Evolutionary conservation across 495 filamentous ascomycete genomes (phyloP).

Genomic region (Cenococcum geophilum): DNA sequence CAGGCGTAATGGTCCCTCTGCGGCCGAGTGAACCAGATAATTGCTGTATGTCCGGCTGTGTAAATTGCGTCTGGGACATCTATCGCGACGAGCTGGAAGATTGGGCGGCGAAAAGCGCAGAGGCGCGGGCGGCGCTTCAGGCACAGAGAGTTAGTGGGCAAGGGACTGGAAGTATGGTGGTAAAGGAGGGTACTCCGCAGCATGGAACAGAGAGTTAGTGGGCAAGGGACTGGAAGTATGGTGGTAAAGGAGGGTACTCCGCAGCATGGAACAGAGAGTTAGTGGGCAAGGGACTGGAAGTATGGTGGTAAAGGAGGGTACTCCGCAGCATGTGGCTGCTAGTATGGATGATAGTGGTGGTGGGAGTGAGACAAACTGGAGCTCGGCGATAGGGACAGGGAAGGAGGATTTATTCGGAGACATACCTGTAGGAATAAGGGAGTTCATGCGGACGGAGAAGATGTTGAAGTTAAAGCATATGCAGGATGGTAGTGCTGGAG

Average conservation of each 20-base stretch:
- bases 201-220: conserved; percentile 38
- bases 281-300: conserved; percentile 39
- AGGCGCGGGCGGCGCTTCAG: conserved; percentile 47
- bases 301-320: conserved; percentile 35
- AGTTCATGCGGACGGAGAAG: conserved; percentile 98
- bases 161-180: conserved; percentile 37
- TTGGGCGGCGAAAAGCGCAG: conserved; percentile 58
- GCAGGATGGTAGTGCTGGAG: conserved; percentile 12
- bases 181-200: conserved; percentile 32
- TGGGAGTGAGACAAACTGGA: conserved; percentile 64
- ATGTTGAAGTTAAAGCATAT: conserved; percentile 68
- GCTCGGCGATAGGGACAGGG: conserved; percentile 40
- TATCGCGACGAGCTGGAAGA: conserved; percentile 87
- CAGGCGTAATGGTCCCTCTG: conserved; percentile 76
- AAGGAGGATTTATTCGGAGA: conserved; percentile 64
- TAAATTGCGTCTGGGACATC: conserved; percentile 94
- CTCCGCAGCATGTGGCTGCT: conserved; percentile 38
- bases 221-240: conserved; percentile 38
- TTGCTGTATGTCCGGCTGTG: conserved; percentile 98
- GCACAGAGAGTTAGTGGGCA: conserved; percentile 37
- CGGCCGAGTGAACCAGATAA: conserved; percentile 88
- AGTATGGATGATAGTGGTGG: conserved; percentile 82
- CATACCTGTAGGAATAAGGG: conserved; percentile 87
- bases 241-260: conserved; percentile 30
- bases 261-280: conserved; percentile 35